Percentiles rank a stretch among this genome's conserved stretches.
phyloP scores from a whole-genome alignment of 1,284 basidiomycete species.

The Boletellus deceptivus region DNA sequence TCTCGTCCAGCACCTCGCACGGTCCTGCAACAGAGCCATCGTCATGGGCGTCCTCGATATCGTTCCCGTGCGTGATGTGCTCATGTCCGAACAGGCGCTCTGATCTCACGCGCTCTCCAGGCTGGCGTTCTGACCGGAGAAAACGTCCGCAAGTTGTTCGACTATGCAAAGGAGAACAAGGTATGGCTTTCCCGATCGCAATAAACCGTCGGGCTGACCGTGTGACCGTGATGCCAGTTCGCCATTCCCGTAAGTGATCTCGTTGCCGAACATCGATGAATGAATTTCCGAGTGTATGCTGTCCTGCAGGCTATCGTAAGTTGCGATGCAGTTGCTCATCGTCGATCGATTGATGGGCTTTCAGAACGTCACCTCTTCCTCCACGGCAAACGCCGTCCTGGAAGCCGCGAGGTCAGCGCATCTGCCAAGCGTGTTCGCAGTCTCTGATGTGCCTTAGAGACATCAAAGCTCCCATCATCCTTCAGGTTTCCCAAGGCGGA shows the following conservation, averaged over 20 bases:
- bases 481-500: constrained; percentile 98
- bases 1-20: constrained; percentile 12
- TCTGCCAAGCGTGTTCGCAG: background rate
- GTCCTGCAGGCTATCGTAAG: constrained; percentile 57
- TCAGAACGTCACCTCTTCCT: constrained; percentile 74
- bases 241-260: constrained; percentile 60
- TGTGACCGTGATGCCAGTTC: constrained; percentile 42
- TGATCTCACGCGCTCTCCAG: constrained; percentile 38
- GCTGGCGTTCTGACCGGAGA: constrained; percentile 74
- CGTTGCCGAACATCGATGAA: background rate
- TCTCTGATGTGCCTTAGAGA: constrained; percentile 43
- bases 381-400: constrained; percentile 70
- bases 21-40: constrained; percentile 4
- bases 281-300: background rate
- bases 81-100: background rate
- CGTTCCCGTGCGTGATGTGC: constrained; percentile 48
- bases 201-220: background rate
- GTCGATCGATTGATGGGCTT: constrained; percentile 1
- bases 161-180: constrained; percentile 68
- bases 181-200: constrained; percentile 37
- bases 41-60: constrained; percentile 57
- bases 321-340: constrained; percentile 14
- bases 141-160: constrained; percentile 70
- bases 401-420: constrained; percentile 64
- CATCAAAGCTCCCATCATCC: constrained; percentile 96